Percentiles rank a stretch among this genome's conserved stretches.
phyloP scores from a whole-genome alignment of 805 yeast genomes.

The Lachancea waltii region DNA sequence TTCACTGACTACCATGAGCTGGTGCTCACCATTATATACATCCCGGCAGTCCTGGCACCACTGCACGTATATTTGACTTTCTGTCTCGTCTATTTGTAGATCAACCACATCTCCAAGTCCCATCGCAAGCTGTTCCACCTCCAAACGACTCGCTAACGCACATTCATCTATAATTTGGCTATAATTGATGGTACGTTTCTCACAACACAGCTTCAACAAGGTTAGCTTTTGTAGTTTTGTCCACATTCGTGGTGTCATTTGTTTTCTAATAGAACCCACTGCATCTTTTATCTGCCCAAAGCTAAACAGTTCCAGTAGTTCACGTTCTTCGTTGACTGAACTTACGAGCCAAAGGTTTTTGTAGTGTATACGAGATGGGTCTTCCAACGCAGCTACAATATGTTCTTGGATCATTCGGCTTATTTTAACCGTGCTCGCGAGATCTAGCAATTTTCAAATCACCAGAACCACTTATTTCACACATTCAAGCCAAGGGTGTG shows the following conservation, averaged over 20 bases:
- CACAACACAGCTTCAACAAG: slow-evolving; percentile 19
- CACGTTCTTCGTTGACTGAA: slow-evolving; percentile 3
- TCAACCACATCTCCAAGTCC: slow-evolving; percentile 12
- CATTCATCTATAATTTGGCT: slow-evolving; percentile 13
- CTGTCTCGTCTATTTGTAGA: slow-evolving; percentile 21
- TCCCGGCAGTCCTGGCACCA: slow-evolving; percentile 23
- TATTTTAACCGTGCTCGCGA: too few species aligned
- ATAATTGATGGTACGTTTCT: slow-evolving; percentile 15
- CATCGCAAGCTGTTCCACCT: slow-evolving; percentile 21
- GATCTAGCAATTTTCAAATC: not conserved
- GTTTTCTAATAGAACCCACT: not conserved
- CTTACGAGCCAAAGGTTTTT: slow-evolving; percentile 24
- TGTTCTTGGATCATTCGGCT: not conserved
- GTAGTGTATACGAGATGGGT: slow-evolving; percentile 18
- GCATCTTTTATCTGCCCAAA: slow-evolving; percentile 25
- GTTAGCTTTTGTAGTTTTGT: slow-evolving; percentile 21
- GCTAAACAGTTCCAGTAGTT: slow-evolving; percentile 22
- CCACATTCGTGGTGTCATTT: slow-evolving; percentile 14
- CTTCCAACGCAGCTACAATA: slow-evolving; percentile 13
- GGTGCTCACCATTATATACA: slow-evolving; percentile 19
- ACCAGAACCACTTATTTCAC: not conserved
- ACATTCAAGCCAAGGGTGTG: too few species aligned
- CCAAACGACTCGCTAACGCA: slow-evolving; percentile 9
- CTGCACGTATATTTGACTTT: slow-evolving; percentile 10
- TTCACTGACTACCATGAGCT: slow-evolving; percentile 6